Evolutionary conservation across 2,329 filamentous ascomycete species (phyloP).

Genomic region (Dothistroma septosporum): DNA sequence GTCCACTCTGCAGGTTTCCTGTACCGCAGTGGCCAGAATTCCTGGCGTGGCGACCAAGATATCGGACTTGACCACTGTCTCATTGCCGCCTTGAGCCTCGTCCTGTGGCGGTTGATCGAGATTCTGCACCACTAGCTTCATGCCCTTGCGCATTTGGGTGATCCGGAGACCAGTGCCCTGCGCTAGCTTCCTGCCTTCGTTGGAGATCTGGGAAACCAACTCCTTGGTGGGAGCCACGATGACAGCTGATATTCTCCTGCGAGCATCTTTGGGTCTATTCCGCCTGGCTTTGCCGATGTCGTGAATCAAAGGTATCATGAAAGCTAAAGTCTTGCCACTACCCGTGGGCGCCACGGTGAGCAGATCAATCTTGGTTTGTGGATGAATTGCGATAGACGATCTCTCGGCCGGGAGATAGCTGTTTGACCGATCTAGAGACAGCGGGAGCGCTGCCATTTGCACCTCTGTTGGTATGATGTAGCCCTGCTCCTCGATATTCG

Average conservation of each 20-base stretch:
- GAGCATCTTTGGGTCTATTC: slow-evolving; percentile 6
- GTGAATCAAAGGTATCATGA: slow-evolving; percentile 82
- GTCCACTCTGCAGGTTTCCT: slow-evolving; percentile 40
- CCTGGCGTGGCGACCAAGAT: slow-evolving; percentile 78
- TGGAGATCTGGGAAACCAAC: slow-evolving; percentile 48
- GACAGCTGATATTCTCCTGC: slow-evolving; percentile 36
- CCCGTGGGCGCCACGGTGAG: slow-evolving; percentile 89
- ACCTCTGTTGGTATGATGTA: slow-evolving; percentile 90
- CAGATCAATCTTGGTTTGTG: slow-evolving; percentile 58
- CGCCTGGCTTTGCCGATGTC: slow-evolving; percentile 50
- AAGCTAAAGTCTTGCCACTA: slow-evolving; percentile 93
- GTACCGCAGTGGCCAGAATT: slow-evolving; percentile 69
- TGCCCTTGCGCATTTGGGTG: slow-evolving; percentile 79
- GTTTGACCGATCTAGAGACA: slow-evolving; percentile 60
- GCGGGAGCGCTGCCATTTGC: slow-evolving; percentile 77
- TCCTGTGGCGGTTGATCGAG: slow-evolving; percentile 40
- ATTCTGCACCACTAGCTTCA: slow-evolving; percentile 53
- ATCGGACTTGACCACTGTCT: slow-evolving; percentile 63
- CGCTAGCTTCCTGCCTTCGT: slow-evolving; percentile 78
- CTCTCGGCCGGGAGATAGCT: slow-evolving; percentile 42
- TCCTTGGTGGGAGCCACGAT: slow-evolving; percentile 50
- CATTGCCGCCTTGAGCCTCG: slow-evolving; percentile 31
- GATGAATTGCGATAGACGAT: slow-evolving; percentile 26
- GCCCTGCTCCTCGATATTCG: slow-evolving; percentile 78
- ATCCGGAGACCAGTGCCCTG: slow-evolving; percentile 73